Conservation (phyloP, 768 basidiomycete genomes). For the Mycena olivaceomarginata region DNA sequence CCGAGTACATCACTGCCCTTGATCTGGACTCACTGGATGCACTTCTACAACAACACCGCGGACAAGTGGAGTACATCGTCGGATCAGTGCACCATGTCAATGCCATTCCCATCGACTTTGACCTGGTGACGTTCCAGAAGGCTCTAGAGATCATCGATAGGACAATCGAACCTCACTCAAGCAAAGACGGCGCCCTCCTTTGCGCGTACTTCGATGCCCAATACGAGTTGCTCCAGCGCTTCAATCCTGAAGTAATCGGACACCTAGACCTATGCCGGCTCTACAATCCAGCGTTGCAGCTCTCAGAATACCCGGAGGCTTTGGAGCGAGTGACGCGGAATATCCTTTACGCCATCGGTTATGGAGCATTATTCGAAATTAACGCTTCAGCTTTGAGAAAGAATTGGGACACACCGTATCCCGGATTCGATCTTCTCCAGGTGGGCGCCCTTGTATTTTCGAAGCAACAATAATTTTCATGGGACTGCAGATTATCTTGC, state of each 20-base stretch:
- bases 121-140: slow-evolving; percentile 78
- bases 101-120: slow-evolving; percentile 94
- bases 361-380: slow-evolving; percentile 95
- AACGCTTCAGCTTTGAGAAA: slow-evolving; percentile 96
- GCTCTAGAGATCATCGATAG: slow-evolving; percentile 68
- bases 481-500: slow-evolving; percentile 77
- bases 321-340: slow-evolving; percentile 85
- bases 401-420: slow-evolving; percentile 91
- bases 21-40: slow-evolving; percentile 78
- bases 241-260: slow-evolving; percentile 92
- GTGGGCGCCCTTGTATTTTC: slow-evolving; percentile 60
- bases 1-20: slow-evolving; percentile 85
- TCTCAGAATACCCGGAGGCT: slow-evolving; percentile 75
- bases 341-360: slow-evolving; percentile 79
- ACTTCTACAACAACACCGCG: slow-evolving; percentile 68
- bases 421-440: slow-evolving; percentile 84
- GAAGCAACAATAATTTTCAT: slow-evolving; percentile 13
- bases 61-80: slow-evolving; percentile 89
- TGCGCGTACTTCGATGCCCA: slow-evolving; percentile 92
- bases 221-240: slow-evolving; percentile 77
- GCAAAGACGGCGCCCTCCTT: slow-evolving; percentile 66
- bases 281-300: slow-evolving; percentile 78
- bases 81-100: slow-evolving; percentile 96
- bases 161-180: slow-evolving; percentile 38
- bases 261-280: slow-evolving; percentile 96